Base-by-base conservation (phyloP, 495 filamentous ascomycete genomes). In the Penicillium simplicissimum region DNA sequence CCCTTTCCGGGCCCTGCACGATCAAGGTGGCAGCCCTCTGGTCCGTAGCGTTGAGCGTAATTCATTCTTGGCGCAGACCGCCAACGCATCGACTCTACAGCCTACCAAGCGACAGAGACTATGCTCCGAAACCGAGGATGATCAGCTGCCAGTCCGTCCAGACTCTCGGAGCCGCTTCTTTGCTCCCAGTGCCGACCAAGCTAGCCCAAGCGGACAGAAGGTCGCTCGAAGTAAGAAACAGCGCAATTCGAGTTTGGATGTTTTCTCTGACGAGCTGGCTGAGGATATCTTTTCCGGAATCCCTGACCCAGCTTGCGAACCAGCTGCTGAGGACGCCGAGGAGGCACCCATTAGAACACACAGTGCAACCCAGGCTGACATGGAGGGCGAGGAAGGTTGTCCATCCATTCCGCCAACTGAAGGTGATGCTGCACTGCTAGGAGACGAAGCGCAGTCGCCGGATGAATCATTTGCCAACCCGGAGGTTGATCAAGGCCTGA, bases 251-350 rank as follows among this genome's bases (percentile, higher is more conserved):
- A 75, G 74, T 7, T 62, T 89, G 57, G 82, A 82, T 43, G 78
- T 90, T 4, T 90, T 83, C 66, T 90, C 88, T 1, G 88, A 91
- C 64, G 88, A 90, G 60, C 79, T 85, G 1, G 76, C 85, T 19
- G 86, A 87, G 59, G 87, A 87, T 42, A 84, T 83, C 23, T 82
- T 86, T 76, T 79, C 82, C 8, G 76, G 79, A 57, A 63, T 85
- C 51, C 71, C 79, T 19, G 79, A 85, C 57, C 74, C 79, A 40
- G 58, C 58, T 28, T 35, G 38, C 14, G 15, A 52, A 23, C n/a
- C 17, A 10, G 48, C 31, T 52, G 31, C n/a, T 0, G 4, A 28
- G 31, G 28, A 34, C 19, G 14, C 28, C 28, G 9, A 17, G 14
- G 48, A 52, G 31, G n/a, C 48, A 3, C 31, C 48, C 33, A 13